Base-by-base conservation (phyloP, 2,329 filamentous ascomycete species). In the Graphium sp. region DNA sequence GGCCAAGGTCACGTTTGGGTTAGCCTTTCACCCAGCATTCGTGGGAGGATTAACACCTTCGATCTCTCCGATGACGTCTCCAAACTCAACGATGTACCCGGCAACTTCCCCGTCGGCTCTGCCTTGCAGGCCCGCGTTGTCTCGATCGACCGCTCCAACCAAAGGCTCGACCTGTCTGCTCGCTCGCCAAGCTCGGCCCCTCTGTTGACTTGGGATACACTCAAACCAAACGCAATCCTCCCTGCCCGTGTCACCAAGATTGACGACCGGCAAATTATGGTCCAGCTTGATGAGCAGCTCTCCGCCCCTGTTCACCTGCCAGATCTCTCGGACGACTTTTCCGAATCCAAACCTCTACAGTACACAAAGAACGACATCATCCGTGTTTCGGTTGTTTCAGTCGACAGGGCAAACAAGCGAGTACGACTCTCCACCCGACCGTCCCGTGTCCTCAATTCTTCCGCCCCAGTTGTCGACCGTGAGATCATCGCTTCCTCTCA, bases 51-150 rank as follows among this genome's bases (percentile, higher is more conserved):
- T 32, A 72, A 73, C 30, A 66, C 78, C 35, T 72, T 89, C 48
- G 85, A 95, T 44, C 70, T 89, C 7, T 84, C 83, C 0, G 81
- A 93, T 41, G 84, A 95, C 47, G 56, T 92, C 26, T 79, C 83
- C 6, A 63, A 80, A 31, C 58, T 93, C 20, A 69, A 75, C 18
- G 70, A 93, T 41, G 55, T 94, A 4, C 64, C 73, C 26, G 65
- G 69, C 36, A 80, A 82, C 50, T 95, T 92, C 50, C 87, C 89
- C 1, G 51, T 93, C 22, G 89, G 89, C n/a, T 89, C 79, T 25
- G 89, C 84, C 5, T 53, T 98, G 24, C 77, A 72, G 46, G 81
- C 85, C 8, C 74, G 74, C 16, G 83, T 93, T 13, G 73, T 79
- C 31, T 62, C 64, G 3, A 70, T 93, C 4, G 75, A 95, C 46